phyloP scores from a whole-genome alignment of 306 rosid genomes.

The Hippophae tibetana region DNA sequence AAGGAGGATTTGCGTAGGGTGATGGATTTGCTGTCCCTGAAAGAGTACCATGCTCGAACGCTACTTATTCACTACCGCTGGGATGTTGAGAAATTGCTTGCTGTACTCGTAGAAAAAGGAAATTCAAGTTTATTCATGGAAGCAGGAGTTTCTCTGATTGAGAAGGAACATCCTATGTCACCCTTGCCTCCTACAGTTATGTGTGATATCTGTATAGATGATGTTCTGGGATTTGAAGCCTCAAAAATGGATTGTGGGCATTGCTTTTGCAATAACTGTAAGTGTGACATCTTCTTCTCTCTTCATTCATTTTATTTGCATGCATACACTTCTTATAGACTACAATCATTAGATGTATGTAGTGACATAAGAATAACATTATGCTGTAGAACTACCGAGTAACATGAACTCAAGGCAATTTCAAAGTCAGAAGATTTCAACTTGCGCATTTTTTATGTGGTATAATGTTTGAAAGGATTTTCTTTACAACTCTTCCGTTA shows the following conservation, averaged over 20 bases:
- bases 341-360: too few relatives aligned
- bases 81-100: slow-evolving; percentile 73
- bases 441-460: too few relatives aligned
- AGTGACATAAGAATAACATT: too few relatives aligned
- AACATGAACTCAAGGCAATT: too few relatives aligned
- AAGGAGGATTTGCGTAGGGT: slow-evolving; percentile 80
- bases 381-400: too few relatives aligned
- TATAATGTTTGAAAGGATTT: too few relatives aligned
- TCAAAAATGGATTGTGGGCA: slow-evolving; percentile 92
- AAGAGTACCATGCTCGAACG: slow-evolving; percentile 76
- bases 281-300: slow-evolving; percentile 22
- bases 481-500: too few relatives aligned
- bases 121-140: slow-evolving; percentile 40
- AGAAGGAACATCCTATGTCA: slow-evolving; percentile 25
- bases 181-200: slow-evolving; percentile 20
- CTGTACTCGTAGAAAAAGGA: slow-evolving; percentile 64
- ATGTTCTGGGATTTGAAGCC: slow-evolving; percentile 43
- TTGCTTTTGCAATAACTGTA: slow-evolving; percentile 83
- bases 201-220: slow-evolving; percentile 80
- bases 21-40: slow-evolving; percentile 64
- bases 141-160: slow-evolving; percentile 70
- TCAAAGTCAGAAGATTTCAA: too few relatives aligned
- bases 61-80: slow-evolving; percentile 78
- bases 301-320: too few relatives aligned
- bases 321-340: too few relatives aligned